Evolutionary conservation across 2,329 filamentous ascomycete genomes (phyloP), one percentile per base, ranked within the genome.

Genomic region (Zasmidium cellare): DNA sequence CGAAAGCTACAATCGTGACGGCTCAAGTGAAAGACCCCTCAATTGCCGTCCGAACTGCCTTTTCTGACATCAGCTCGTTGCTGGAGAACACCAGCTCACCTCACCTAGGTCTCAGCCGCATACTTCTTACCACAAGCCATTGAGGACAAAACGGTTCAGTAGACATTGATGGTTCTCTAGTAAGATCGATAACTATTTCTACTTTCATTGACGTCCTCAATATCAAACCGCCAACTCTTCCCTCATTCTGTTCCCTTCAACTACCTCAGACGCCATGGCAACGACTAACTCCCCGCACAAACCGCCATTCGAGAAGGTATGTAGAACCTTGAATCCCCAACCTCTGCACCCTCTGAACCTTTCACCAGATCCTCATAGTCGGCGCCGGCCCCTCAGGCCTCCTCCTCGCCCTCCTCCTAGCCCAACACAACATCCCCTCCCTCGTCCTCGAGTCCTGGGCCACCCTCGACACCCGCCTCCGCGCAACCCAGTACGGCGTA

Each of bases 401-500:
- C 3, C 56, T 62, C 2, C 65, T 72, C 16, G 69, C 64, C 22
- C 60, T 66, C 38, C 57, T 72, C 7, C 62, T 72, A 6, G 53
- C 65, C 18, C 49, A 63, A 23, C 55, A 62, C 24, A 54, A 56
- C 58, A 65, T 71, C 41, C 56, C 62, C 18, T 64, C 55, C 55
- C 59, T 58, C 19, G 56, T 71, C 55, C 69, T 64, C 58, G 65
- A 70, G 54, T 55, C 58, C 24, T 63, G 58, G 59, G 55, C 64
- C 1, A 54, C 57, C 18, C 63, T 72, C 38, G 65, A 70, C 51
- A 65, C 67, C 6, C 72, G 72, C 5, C 75, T 76, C 14, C 72
- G 75, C 49, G 76, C 76, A 55, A 76, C 76, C 59, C 74, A 76
- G 2, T 76, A 79, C 57, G 72, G 76, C 57, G 74, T 76, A 9